phyloP scores from a whole-genome alignment of 2,329 filamentous ascomycete species.

The Colletotrichum sansevieriae region DNA sequence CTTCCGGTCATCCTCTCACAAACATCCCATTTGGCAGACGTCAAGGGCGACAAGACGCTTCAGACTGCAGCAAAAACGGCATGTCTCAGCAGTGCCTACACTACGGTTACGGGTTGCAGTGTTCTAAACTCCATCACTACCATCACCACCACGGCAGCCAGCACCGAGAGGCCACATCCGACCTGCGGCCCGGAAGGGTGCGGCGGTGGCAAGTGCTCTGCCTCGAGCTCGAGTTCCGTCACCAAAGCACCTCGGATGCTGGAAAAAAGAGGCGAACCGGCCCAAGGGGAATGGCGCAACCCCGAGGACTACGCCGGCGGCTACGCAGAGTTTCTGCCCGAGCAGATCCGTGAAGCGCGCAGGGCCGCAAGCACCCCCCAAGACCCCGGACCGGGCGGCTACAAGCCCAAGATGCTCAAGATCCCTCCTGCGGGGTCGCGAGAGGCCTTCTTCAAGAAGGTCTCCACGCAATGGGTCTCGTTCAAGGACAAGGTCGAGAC shows the following conservation, averaged over 20 bases:
- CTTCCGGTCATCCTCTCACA: neutral
- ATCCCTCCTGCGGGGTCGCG: neutral
- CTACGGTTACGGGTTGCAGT: neutral
- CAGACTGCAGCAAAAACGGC: neutral
- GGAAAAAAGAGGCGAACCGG: conserved; percentile 1
- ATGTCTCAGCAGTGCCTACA: conserved; percentile 6
- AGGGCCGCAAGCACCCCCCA: neutral
- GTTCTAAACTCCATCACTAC: conserved; percentile 9
- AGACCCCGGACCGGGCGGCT: neutral
- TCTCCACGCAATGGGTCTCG: conserved; percentile 13
- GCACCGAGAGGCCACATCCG: neutral
- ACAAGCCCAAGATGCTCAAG: conserved; percentile 8
- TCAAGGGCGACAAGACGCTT: neutral
- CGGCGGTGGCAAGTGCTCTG: neutral
- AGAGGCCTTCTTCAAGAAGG: neutral
- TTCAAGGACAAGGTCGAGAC: conserved; percentile 20
- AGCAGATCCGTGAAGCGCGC: neutral
- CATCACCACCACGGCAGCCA: neutral
- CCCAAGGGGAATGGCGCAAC: neutral
- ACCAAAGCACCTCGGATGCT: neutral
- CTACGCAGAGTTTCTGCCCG: conserved; percentile 6
- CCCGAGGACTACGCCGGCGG: conserved; percentile 3
- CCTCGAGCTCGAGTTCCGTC: neutral
- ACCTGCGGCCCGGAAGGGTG: neutral
- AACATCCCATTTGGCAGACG: neutral